A percentile compares a stretch with the other conserved stretches of the same genome.
These are phyloP conservation scores for Pyricularia sp. DNA, from an alignment of 2,329 filamentous ascomycete genomes.

Conservation along the genomic window DNA sequence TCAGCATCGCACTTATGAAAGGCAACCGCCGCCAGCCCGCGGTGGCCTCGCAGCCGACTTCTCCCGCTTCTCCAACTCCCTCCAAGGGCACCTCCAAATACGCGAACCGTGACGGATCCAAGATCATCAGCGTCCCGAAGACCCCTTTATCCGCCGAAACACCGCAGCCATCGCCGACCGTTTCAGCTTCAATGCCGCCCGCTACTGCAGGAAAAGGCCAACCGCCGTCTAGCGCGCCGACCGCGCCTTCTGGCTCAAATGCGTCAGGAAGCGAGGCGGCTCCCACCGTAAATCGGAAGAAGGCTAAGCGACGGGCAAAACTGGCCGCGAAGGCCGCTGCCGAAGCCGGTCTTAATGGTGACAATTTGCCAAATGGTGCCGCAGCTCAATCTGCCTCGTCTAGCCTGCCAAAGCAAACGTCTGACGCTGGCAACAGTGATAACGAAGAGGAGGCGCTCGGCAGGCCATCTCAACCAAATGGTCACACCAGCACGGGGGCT, in stretches of 20 bases:
- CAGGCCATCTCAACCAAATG: slow-evolving; percentile 24
- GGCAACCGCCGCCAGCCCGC: slow-evolving; percentile 21
- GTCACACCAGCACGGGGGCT: slow-evolving; percentile 15
- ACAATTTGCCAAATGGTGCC: background rate
- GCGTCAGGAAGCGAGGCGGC: slow-evolving; percentile 7
- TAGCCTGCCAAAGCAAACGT: slow-evolving; percentile 25
- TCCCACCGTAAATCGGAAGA: slow-evolving; percentile 71
- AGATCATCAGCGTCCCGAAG: slow-evolving; percentile 59
- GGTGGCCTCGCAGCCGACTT: slow-evolving; percentile 11
- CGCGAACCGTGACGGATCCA: slow-evolving; percentile 60
- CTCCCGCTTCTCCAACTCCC: slow-evolving; percentile 37
- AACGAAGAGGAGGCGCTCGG: slow-evolving; percentile 36
- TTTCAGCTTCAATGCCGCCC: slow-evolving; percentile 20
- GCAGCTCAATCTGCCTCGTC: slow-evolving; percentile 12
- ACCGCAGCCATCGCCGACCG: slow-evolving; percentile 43
- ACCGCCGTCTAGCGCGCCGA: background rate
- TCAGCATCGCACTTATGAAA: slow-evolving; percentile 18
- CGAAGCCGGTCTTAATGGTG: slow-evolving; percentile 19
- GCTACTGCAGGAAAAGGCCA: slow-evolving; percentile 12
- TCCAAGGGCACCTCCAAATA: slow-evolving; percentile 49
- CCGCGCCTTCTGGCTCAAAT: background rate
- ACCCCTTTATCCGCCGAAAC: slow-evolving; percentile 38
- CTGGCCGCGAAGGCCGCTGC: slow-evolving; percentile 61
- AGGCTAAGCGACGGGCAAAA: slow-evolving; percentile 87
- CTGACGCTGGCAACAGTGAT: slow-evolving; percentile 45